These are phyloP conservation scores for Bipolaris oryzae DNA, from an alignment of 2,329 filamentous ascomycete species.

Conservation along the genomic window DNA sequence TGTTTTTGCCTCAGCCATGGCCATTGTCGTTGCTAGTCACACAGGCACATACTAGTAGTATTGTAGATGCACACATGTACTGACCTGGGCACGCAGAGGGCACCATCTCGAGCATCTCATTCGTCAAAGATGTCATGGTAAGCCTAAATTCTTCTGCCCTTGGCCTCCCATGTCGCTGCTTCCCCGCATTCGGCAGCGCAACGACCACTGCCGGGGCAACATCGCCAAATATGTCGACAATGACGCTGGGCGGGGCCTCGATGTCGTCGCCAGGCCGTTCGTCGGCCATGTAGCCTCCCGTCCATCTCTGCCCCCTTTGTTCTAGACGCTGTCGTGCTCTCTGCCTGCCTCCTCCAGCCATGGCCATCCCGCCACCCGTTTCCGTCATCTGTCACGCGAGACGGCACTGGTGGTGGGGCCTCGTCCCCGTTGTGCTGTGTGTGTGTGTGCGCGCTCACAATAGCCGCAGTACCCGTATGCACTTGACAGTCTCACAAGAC, in stretches of 20 bases:
- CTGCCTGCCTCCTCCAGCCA: slow-evolving; percentile 24
- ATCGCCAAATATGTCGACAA: slow-evolving; percentile 31
- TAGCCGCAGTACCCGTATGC: slow-evolving; percentile 75
- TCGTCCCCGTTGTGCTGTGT: slow-evolving; percentile 21
- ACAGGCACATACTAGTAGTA: slow-evolving; percentile 4
- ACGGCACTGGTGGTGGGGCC: slow-evolving; percentile 21
- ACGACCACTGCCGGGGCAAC: slow-evolving; percentile 28
- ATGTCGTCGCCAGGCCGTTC: slow-evolving; percentile 21
- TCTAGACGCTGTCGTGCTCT: slow-evolving; percentile 21
- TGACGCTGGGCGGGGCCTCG: slow-evolving; percentile 30
- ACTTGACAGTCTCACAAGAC: slow-evolving; percentile 67
- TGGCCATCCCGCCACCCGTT: slow-evolving; percentile 24
- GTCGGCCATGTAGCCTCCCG: slow-evolving; percentile 36
- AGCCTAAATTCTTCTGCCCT: slow-evolving; percentile 47
- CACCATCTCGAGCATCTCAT: slow-evolving; percentile 81
- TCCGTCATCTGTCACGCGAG: slow-evolving; percentile 41
- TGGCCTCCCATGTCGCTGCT: slow-evolving; percentile 13
- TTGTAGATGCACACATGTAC: slow-evolving; percentile 11
- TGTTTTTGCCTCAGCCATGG: slow-evolving; percentile 37
- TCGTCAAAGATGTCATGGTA: slow-evolving; percentile 83
- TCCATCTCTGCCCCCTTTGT: slow-evolving; percentile 18
- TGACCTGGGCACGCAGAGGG: slow-evolving; percentile 64
- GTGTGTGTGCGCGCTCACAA: slow-evolving; percentile 34
- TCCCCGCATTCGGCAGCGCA: slow-evolving; percentile 41
- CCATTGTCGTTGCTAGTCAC: slow-evolving; percentile 15